phyloP scores from a whole-genome alignment of 495 filamentous ascomycete genomes.

The Penicillium goetzii region DNA sequence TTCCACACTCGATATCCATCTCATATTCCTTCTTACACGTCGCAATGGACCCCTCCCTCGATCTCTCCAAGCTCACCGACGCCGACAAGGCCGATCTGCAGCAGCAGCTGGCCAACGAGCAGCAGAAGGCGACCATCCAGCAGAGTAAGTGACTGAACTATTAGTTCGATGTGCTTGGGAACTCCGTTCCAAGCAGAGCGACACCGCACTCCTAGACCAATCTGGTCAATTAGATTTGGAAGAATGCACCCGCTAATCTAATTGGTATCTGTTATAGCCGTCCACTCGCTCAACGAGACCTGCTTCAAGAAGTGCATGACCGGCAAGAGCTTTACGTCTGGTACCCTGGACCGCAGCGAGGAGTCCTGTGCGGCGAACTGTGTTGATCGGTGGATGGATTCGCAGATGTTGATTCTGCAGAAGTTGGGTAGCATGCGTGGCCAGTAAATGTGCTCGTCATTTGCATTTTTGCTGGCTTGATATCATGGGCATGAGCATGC shows the following conservation, averaged over 20 bases:
- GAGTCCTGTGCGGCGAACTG: conserved; percentile 86
- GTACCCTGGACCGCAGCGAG: conserved; percentile 73
- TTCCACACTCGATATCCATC: neutral
- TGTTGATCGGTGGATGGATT: conserved; percentile 90
- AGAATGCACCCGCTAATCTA: neutral
- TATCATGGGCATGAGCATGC: neutral
- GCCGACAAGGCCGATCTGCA: conserved; percentile 86
- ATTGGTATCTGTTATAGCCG: conserved; percentile 52
- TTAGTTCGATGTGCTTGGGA: neutral
- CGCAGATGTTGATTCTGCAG: conserved; percentile 76
- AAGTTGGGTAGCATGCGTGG: conserved; percentile 71
- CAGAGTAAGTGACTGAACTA: conserved; percentile 60
- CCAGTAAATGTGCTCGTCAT: conserved; percentile 29
- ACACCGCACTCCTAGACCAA: conserved; percentile 6
- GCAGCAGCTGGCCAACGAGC: conserved; percentile 77
- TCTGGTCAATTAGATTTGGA: neutral
- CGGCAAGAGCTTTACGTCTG: conserved; percentile 59
- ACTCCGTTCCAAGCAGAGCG: neutral
- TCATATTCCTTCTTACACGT: neutral
- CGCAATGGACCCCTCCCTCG: conserved; percentile 50
- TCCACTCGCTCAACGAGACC: conserved; percentile 81
- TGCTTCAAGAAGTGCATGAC: conserved; percentile 94
- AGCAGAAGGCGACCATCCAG: conserved; percentile 79
- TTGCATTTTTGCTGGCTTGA: neutral
- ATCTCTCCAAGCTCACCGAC: conserved; percentile 74